These are phyloP conservation scores for Miscanthus sacchariflorus DNA, from an alignment of 202 grass and related monocot species.

Conservation along the genomic window DNA sequence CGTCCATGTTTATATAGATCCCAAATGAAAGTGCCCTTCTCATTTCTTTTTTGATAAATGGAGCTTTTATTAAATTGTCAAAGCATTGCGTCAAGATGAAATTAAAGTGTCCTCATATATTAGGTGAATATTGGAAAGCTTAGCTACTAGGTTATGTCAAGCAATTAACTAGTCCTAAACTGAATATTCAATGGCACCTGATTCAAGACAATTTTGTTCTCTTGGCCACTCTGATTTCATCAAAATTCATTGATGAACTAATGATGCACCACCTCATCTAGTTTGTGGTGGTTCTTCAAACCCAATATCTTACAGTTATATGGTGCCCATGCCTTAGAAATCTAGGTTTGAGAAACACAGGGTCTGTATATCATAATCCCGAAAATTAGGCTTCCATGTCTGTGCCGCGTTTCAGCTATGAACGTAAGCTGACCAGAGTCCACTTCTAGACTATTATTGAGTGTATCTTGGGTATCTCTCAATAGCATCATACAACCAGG, in stretches of 20 bases:
- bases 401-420: neutral
- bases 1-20: neutral
- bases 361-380: neutral
- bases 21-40: too few species aligned
- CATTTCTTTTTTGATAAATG: too few species aligned
- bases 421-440: neutral
- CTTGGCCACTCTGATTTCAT: too few species aligned
- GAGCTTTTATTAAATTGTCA: too few species aligned
- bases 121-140: neutral
- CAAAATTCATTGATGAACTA: too few species aligned
- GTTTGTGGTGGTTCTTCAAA: neutral
- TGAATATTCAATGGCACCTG: neutral
- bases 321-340: neutral
- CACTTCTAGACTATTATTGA: neutral
- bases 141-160: neutral
- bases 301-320: neutral
- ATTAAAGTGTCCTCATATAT: too few species aligned
- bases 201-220: neutral
- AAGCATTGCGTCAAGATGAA: too few species aligned
- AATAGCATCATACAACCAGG: neutral
- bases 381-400: neutral
- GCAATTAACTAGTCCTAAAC: neutral
- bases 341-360: neutral
- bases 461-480: neutral
- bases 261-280: neutral